Conservation (phyloP, 441 rosid genomes). For the Melianthus villosus region DNA sequence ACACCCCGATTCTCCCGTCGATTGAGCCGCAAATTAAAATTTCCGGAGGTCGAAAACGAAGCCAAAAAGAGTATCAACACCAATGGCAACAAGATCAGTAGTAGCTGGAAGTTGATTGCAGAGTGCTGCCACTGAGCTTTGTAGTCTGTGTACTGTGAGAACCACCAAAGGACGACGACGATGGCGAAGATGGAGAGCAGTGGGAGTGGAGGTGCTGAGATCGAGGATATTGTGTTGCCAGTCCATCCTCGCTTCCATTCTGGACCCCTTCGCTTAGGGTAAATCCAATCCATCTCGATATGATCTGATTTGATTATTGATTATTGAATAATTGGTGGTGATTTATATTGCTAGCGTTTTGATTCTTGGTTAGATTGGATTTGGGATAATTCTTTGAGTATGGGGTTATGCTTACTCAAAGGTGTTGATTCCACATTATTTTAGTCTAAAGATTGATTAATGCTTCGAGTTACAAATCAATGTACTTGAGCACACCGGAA, state of each 20-base stretch:
- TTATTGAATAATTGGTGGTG: too few species aligned
- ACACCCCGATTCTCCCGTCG: not conserved
- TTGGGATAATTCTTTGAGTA: too few species aligned
- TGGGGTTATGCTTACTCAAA: too few species aligned
- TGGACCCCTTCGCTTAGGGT: slow-evolving; percentile 36
- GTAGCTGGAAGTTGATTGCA: slow-evolving; percentile 21
- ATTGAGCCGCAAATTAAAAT: slow-evolving; percentile 10
- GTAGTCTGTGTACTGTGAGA: slow-evolving; percentile 18
- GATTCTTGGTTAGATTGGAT: too few species aligned
- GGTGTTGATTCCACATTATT: too few species aligned
- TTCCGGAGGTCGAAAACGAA: slow-evolving; percentile 10
- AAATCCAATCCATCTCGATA: slow-evolving; percentile 32
- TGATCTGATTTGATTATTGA: too few species aligned
- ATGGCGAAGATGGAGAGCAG: slow-evolving; percentile 31
- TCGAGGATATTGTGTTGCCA: slow-evolving; percentile 21
- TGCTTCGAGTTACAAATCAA: too few species aligned
- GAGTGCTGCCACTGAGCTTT: slow-evolving; percentile 21
- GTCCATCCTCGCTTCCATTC: slow-evolving; percentile 46
- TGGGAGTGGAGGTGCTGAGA: slow-evolving; percentile 25
- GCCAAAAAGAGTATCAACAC: slow-evolving; percentile 19
- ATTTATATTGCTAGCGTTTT: too few species aligned
- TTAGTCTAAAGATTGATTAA: too few species aligned
- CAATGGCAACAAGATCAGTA: slow-evolving; percentile 24
- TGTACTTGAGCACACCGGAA: too few species aligned
- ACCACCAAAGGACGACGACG: slow-evolving; percentile 29